Conservation (phyloP, 2,329 filamentous ascomycete species). For the Colletotrichum salicis region DNA sequence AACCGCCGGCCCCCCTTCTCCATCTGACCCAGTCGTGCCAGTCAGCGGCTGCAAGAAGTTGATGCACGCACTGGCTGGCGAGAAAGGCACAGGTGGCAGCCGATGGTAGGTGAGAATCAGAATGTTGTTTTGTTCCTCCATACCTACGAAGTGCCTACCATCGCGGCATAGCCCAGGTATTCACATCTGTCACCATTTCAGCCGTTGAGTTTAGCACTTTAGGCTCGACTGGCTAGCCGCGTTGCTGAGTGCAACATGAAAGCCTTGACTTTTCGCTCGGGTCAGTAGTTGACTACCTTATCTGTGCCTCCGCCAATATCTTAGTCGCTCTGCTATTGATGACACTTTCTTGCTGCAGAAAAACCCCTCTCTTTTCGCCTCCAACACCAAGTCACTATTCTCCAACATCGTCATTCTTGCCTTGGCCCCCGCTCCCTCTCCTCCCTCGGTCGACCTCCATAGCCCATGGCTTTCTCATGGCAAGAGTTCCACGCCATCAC, state of each 20-base stretch:
- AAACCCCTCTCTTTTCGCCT: slow-evolving; percentile 23
- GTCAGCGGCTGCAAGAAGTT: slow-evolving; percentile 25
- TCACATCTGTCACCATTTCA: not conserved
- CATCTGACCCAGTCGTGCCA: slow-evolving; percentile 25
- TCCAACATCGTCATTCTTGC: not conserved
- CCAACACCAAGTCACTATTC: not conserved
- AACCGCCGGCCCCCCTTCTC: slow-evolving; percentile 11
- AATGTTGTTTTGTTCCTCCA: not conserved
- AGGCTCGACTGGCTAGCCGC: not conserved
- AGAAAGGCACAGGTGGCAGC: slow-evolving; percentile 29
- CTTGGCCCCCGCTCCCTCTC: slow-evolving; percentile 6
- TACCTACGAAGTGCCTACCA: no score
- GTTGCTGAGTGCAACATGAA: slow-evolving; percentile 19
- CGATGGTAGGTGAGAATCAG: slow-evolving; percentile 19
- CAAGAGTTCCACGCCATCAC: not conserved
- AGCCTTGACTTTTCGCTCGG: slow-evolving; percentile 1
- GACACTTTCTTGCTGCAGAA: not conserved
- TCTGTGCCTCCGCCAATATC: slow-evolving; percentile 12
- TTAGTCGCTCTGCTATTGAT: slow-evolving; percentile 1
- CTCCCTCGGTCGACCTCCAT: not conserved
- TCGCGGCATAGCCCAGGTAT: not conserved
- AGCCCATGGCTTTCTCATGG: not conserved
- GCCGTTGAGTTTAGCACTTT: not conserved
- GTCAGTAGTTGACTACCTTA: not conserved
- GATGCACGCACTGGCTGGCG: slow-evolving; percentile 22